A percentile compares a stretch with the other conserved stretches of the same genome.
Conservation (phyloP, 1,139 yeast species). For the Saccharomyces pastorianus region DNA sequence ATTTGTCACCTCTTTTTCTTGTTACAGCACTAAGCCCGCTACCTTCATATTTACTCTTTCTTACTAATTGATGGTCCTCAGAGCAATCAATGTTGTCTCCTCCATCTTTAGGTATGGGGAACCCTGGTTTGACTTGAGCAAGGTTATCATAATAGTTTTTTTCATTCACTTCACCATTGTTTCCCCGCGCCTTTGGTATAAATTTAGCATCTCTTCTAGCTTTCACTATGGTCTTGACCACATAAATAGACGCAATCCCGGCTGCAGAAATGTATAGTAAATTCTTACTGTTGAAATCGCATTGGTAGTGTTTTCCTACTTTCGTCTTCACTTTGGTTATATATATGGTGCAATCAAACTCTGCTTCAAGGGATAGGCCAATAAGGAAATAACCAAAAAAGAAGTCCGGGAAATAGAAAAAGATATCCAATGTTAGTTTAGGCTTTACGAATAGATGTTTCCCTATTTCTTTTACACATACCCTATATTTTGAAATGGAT, state of each 20-base stretch:
- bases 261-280: conserved; percentile 19
- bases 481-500: conserved; percentile 24
- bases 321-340: neutral
- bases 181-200: conserved; percentile 17
- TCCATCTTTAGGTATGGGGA: conserved; percentile 30
- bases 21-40: conserved; percentile 49
- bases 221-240: conserved; percentile 23
- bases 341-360: conserved; percentile 4
- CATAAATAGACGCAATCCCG: conserved; percentile 21
- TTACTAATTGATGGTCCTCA: conserved; percentile 10
- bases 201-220: conserved; percentile 24
- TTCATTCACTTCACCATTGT: conserved; percentile 4
- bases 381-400: neutral
- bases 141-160: conserved; percentile 26
- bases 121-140: conserved; percentile 38
- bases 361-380: neutral
- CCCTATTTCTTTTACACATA: conserved; percentile 10
- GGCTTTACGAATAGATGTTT: neutral
- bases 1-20: conserved; percentile 35
- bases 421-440: conserved; percentile 1
- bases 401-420: neutral
- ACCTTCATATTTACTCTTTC: conserved; percentile 61
- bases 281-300: conserved; percentile 14
- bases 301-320: neutral
- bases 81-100: conserved; percentile 10